Evolutionary conservation across 352 stramenopile species (phyloP), one percentile per base, ranked within the genome.

Genomic region (Phytopythium delawarense): DNA sequence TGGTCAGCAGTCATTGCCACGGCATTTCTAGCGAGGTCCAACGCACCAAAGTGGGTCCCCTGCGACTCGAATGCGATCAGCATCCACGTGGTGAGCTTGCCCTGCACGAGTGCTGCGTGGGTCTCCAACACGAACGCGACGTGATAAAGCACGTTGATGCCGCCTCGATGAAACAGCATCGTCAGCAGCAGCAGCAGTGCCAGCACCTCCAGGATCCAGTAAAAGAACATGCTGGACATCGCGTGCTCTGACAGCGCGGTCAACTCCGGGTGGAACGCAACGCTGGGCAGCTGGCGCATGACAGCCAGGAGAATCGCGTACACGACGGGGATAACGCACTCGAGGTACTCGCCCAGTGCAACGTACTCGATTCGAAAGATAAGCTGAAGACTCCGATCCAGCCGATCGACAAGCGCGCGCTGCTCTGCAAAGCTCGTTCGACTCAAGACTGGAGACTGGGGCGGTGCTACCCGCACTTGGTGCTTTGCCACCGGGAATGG

Each of bases 41-140:
- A 65, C 53, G 20, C 59, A 71, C 65, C 65, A 23, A 67, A 67
- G 42, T 71, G 65, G 5, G 61, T 56, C 3, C 65, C 30, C 0
- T 56, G 59, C 23, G 58, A 69, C 12, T 55, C 49, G 30, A 72
- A 49, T 7, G 52, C 46, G 21, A 69, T 40, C 15, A 63, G 21
- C 46, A 74, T 66, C 63, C 70, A 77, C 3, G 65, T 40, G 12
- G 69, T 57, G 39, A 77, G 20, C 45, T 69, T 72, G 16, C 53
- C 54, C n/a, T 69, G 64, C 18, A 75, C 56, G 3, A 67, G 40
- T 15, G 62, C 48, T 52, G 59, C 61, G 48, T 74, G 70, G 8
- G 63, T 72, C 42, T 78, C 70, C 21, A 81, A 30, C 12, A 76
- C 72, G 25, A 76, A 79, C n/a, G 66, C 69, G 8, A 76, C 39